Evolutionary conservation across 257 asterid genomes (phyloP).

Genomic region (Dorcoceras hygrometricum): DNA sequence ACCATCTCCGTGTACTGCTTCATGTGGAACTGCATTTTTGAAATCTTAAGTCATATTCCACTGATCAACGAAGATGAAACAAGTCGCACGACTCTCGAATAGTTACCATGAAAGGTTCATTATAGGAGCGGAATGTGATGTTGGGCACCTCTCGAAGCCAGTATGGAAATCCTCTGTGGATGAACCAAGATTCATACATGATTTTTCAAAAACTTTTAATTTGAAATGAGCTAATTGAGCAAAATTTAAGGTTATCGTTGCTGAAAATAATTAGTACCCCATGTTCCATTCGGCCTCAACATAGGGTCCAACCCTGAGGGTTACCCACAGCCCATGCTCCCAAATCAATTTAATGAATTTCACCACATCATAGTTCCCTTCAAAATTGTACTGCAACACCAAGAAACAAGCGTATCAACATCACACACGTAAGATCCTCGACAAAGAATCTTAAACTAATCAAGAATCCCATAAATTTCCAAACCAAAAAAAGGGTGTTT

Average conservation of each 20-base stretch:
- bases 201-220: not conserved
- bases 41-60: not conserved
- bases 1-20: conserved; percentile 55
- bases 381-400: conserved; percentile 51
- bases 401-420: not conserved
- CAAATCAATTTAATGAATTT: conserved; percentile 60
- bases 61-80: not conserved
- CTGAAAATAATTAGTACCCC: conserved; percentile 42
- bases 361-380: conserved; percentile 65
- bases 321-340: conserved; percentile 69
- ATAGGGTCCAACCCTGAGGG: conserved; percentile 88
- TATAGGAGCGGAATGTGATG: conserved; percentile 76
- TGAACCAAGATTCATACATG: not conserved
- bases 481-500: not conserved
- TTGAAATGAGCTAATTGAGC: not conserved
- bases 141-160: conserved; percentile 73
- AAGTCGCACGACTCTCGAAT: not conserved
- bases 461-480: not conserved
- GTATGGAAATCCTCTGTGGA: conserved; percentile 78
- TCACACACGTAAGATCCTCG: not conserved
- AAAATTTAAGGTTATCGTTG: not conserved
- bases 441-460: not conserved
- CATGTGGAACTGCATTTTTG: conserved; percentile 69
- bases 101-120: conserved; percentile 79
- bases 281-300: conserved; percentile 95